Evolutionary conservation across 805 yeast genomes (phyloP).

Genomic region (Wickerhamiella galacta): DNA sequence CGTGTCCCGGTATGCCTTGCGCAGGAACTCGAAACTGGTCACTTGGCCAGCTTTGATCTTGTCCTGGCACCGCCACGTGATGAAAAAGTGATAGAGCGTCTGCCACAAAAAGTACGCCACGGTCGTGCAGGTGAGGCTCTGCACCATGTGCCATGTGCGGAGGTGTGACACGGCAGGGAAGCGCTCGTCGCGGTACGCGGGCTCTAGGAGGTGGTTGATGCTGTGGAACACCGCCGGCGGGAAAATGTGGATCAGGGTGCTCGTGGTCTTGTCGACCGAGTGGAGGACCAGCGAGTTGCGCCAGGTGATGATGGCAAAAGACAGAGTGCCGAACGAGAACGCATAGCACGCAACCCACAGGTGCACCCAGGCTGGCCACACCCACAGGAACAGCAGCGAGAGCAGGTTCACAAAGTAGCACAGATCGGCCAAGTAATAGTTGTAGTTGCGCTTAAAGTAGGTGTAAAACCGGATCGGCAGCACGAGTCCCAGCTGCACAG

Average conservation of each 20-base stretch:
- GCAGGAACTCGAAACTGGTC: conserved; percentile 74
- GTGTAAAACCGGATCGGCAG: conserved; percentile 78
- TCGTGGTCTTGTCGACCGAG: conserved; percentile 80
- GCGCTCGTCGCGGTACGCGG: conserved; percentile 32
- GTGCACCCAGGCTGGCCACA: conserved; percentile 53
- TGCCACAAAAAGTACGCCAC: conserved; percentile 82
- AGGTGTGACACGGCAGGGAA: conserved; percentile 70
- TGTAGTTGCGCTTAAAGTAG: conserved; percentile 62
- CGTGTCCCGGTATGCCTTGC: conserved; percentile 49
- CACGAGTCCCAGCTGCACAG: conserved; percentile 39
- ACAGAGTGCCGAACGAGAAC: conserved; percentile 70
- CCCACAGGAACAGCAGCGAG: conserved; percentile 61
- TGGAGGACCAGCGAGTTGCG: conserved; percentile 84
- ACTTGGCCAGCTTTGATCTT: conserved; percentile 73
- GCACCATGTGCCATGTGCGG: conserved; percentile 52
- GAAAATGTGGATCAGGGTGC: conserved; percentile 75
- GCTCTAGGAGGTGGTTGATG: conserved; percentile 59
- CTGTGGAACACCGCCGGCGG: conserved; percentile 84
- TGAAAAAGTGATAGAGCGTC: conserved; percentile 73
- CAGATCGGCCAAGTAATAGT: conserved; percentile 78
- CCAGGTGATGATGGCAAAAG: conserved; percentile 94
- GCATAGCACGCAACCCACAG: conserved; percentile 74
- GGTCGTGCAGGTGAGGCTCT: conserved; percentile 65
- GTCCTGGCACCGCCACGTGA: conserved; percentile 61
- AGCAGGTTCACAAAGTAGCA: conserved; percentile 80